These are phyloP conservation scores for Leucocoprinus leucothites DNA, from an alignment of 768 basidiomycete species.

Conservation along the genomic window DNA sequence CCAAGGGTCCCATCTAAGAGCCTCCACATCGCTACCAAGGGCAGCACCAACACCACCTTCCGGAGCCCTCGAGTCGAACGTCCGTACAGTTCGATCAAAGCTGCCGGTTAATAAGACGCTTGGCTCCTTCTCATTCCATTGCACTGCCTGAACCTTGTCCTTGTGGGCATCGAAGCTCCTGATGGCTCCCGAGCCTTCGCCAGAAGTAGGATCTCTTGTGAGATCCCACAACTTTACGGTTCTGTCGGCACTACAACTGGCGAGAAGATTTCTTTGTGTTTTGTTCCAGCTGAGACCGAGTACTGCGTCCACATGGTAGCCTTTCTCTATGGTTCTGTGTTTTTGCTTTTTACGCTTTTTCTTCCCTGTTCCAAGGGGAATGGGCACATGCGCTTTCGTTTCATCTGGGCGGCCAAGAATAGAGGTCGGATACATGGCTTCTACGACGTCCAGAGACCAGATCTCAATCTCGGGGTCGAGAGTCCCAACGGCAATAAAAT, in stretches of 20 bases:
- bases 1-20: slow-evolving; percentile 95
- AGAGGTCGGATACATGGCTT: slow-evolving; percentile 90
- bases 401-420: slow-evolving; percentile 89
- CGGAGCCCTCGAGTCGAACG: slow-evolving; percentile 88
- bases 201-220: slow-evolving; percentile 55
- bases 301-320: slow-evolving; percentile 91
- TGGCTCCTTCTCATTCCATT: slow-evolving; percentile 90
- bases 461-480: slow-evolving; percentile 98
- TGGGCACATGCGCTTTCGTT: slow-evolving; percentile 74
- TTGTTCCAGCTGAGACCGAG: slow-evolving; percentile 94
- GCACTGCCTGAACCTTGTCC: slow-evolving; percentile 94
- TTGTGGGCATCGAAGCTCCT: slow-evolving; percentile 84
- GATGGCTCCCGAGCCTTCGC: slow-evolving; percentile 61
- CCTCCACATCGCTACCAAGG: slow-evolving; percentile 91
- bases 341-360: slow-evolving; percentile 92
- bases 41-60: slow-evolving; percentile 80
- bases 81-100: slow-evolving; percentile 92
- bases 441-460: slow-evolving; percentile 92
- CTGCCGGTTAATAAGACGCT: slow-evolving; percentile 90
- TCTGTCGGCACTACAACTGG: slow-evolving; percentile 89
- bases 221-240: slow-evolving; percentile 99
- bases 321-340: slow-evolving; percentile 53
- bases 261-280: slow-evolving; percentile 83
- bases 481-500: slow-evolving; percentile 94
- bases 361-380: slow-evolving; percentile 87